Percentiles rank a stretch among this genome's conserved stretches.
These are phyloP conservation scores for Mallotus repandus DNA, from an alignment of 441 rosid species.

Conservation along the genomic window DNA sequence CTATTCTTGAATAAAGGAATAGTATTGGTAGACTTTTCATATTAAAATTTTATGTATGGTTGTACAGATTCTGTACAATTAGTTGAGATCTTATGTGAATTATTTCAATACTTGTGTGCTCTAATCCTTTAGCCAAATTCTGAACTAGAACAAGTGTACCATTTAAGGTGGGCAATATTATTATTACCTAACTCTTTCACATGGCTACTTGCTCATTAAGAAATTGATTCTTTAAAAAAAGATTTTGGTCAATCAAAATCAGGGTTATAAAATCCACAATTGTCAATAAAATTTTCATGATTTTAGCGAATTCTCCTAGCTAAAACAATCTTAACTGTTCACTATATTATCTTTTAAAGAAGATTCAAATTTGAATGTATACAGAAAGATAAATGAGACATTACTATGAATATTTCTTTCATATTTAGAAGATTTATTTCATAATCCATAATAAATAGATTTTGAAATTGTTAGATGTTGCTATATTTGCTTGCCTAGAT, in stretches of 20 bases:
- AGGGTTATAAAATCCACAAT: neutral
- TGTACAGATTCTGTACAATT: conserved; percentile 23
- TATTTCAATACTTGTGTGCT: conserved; percentile 8
- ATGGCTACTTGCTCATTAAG: conserved; percentile 15
- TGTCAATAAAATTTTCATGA: neutral
- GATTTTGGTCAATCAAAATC: conserved; percentile 16
- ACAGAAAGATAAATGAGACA: no score
- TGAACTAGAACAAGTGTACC: conserved; percentile 25
- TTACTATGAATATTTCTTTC: no score
- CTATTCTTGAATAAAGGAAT: neutral
- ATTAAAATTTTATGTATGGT: neutral
- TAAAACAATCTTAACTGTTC: no score
- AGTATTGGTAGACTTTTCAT: neutral
- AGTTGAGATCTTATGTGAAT: conserved; percentile 18
- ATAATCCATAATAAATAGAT: no score
- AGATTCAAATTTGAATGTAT: no score
- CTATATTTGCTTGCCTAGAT: neutral
- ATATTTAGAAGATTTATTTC: no score
- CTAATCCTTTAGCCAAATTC: conserved; percentile 17
- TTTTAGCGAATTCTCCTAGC: neutral
- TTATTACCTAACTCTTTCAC: conserved; percentile 23
- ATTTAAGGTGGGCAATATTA: conserved; percentile 16
- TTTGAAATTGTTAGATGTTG: neutral
- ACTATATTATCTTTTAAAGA: no score
- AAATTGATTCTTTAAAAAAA: neutral